Base-by-base conservation (phyloP, 2,329 filamentous ascomycete genomes). In the Neoarthrinium moseri region DNA sequence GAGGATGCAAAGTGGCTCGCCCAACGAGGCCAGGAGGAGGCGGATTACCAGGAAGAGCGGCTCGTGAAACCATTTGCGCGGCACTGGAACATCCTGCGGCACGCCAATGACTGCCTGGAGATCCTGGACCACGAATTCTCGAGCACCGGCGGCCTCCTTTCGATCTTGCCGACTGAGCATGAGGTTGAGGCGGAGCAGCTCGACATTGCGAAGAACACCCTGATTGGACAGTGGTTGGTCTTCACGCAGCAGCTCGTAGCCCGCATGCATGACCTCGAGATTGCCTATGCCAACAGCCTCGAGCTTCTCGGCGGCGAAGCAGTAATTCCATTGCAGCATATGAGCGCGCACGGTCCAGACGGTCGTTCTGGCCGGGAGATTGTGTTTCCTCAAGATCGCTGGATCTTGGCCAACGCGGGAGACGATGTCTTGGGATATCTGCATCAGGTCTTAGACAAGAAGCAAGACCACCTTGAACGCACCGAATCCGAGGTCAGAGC, bases 61-160 rank as follows among this genome's bases (percentile, higher is more conserved):
- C 39, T 49, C 30, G 54, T 46, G 8, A 60, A 55, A 30, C 74
- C 71, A 4, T 77, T 72, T 47, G 66, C 68, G 39, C 70, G 65
- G 43, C 75, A 80, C 51, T 65, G 73, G 50, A 69, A 68, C 24
- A 69, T 83, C 13, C 63, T 80, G 22, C 68, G 71, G 65, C 80
- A 83, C 57, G 78, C 80, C 48, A 83, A 83, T 56, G 70, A 75
- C 48, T 77, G 79, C 41, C 73, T 84, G 5, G 79, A 83, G 63
- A 67, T 77, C 2, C 70, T 84, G 6, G 80, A 84, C 52, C 77
- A 83, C 56, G 79, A 83, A 58, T 79, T 75, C 54, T 69, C 71
- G 34, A 66, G 71, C 21, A 74, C 76, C 27, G 80, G 80, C 13
- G 80, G 80, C 3, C 62, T 84, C 15, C 65, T 83, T 33, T 71